A percentile compares a stretch with the other conserved stretches of the same genome.
These are phyloP conservation scores for Elaeagnus macrophylla DNA, from an alignment of 306 rosid species.

Conservation along the genomic window DNA sequence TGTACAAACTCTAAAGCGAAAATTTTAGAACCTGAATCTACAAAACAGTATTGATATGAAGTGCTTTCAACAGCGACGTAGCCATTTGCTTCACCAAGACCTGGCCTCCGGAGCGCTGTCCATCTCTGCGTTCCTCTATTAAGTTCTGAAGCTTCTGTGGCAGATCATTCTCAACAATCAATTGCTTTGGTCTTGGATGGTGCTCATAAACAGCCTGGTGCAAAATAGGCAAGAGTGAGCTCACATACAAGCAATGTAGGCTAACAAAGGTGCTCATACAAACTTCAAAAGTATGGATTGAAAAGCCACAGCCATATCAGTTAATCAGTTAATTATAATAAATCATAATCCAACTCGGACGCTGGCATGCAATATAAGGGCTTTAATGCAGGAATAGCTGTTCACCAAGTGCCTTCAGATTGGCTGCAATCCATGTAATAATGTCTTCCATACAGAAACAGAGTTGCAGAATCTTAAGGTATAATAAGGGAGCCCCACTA, in stretches of 20 bases:
- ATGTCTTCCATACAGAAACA: background rate
- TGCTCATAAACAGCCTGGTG: conserved; percentile 94
- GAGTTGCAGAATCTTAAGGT: background rate
- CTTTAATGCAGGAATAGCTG: too few species aligned
- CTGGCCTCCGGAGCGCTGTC: conserved; percentile 74
- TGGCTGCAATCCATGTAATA: background rate
- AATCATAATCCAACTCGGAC: background rate
- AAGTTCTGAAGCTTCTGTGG: conserved; percentile 91
- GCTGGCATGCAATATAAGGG: too few species aligned
- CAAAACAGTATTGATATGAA: conserved; percentile 94
- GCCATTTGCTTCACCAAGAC: conserved; percentile 99
- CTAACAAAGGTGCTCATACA: background rate
- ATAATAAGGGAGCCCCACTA: background rate
- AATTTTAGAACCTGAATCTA: conserved; percentile 23
- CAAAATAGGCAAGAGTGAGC: conserved; percentile 2
- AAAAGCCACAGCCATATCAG: background rate
- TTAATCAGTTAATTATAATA: too few species aligned
- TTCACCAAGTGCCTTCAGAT: background rate
- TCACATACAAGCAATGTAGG: background rate
- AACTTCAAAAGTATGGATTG: too few species aligned
- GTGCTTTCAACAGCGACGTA: conserved; percentile 89
- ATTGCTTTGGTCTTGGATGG: conserved; percentile 95
- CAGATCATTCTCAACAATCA: conserved; percentile 95
- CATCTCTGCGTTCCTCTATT: conserved; percentile 92
- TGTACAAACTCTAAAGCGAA: conserved; percentile 18